These are phyloP conservation scores for Talaromyces piceae DNA, from an alignment of 2,329 filamentous ascomycete species.

Conservation along the genomic window DNA sequence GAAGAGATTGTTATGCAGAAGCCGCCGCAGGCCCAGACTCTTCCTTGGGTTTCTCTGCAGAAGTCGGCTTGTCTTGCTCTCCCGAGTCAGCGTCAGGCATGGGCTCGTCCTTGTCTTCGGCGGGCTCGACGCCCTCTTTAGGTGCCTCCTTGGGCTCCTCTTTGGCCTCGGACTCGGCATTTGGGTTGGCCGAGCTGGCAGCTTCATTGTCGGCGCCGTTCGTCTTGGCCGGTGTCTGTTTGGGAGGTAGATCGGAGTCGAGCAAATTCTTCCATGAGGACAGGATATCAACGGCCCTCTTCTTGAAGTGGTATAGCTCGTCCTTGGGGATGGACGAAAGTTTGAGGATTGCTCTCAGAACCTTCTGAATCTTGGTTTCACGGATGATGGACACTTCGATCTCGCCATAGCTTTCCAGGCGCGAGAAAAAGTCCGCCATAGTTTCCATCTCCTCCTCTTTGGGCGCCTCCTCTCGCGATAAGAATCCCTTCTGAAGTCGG, in stretches of 20 bases:
- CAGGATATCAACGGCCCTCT: constrained; percentile 70
- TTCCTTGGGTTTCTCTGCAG: constrained; percentile 17
- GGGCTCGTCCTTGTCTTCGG: constrained; percentile 1
- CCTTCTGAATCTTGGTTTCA: constrained; percentile 95
- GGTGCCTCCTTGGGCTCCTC: constrained; percentile 1
- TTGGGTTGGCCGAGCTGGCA: constrained; percentile 12
- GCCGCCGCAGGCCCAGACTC: constrained; percentile 15
- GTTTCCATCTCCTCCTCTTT: constrained; percentile 59
- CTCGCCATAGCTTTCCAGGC: constrained; percentile 72
- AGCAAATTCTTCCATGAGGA: constrained; percentile 83
- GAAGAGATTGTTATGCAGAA: background rate
- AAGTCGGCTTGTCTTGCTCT: constrained; percentile 27
- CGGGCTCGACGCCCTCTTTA: background rate
- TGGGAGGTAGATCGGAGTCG: constrained; percentile 46
- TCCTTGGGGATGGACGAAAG: constrained; percentile 78
- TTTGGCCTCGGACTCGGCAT: constrained; percentile 1
- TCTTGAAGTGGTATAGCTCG: constrained; percentile 82
- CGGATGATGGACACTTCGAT: constrained; percentile 86
- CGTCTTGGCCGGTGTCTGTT: constrained; percentile 39
- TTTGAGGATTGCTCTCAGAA: constrained; percentile 89
- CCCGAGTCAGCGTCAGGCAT: constrained; percentile 9
- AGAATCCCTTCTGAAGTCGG: constrained; percentile 87
- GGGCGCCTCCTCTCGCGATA: constrained; percentile 76
- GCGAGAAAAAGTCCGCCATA: constrained; percentile 45
- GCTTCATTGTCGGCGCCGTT: constrained; percentile 36